Evolutionary conservation across 208 protist species (phyloP).

Genomic region (Crithidia expoeki): DNA sequence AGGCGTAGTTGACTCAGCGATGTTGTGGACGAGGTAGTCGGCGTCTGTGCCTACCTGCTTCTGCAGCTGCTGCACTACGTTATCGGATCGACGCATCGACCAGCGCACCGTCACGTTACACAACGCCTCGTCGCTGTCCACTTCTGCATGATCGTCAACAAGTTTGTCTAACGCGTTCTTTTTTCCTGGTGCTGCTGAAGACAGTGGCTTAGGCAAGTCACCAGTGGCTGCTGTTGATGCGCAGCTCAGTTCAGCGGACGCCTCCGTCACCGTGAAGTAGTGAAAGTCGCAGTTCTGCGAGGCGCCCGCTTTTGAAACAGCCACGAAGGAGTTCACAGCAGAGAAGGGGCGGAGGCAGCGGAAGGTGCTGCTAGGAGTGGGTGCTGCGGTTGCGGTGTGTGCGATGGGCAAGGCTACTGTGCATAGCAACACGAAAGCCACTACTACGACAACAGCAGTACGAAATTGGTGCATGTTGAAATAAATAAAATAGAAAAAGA

Average conservation of each 20-base stretch:
- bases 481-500: too few species aligned
- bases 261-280: constrained; percentile 57
- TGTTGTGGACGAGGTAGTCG: constrained; percentile 22
- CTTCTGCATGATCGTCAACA: not conserved
- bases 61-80: constrained; percentile 18
- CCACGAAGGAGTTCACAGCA: constrained; percentile 40
- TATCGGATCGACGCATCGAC: constrained; percentile 23
- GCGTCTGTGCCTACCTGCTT: constrained; percentile 24
- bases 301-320: constrained; percentile 32
- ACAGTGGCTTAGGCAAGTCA: not conserved
- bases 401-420: not conserved
- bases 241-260: constrained; percentile 42
- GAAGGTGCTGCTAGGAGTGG: constrained; percentile 37
- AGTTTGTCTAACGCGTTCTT: too few species aligned
- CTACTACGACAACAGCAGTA: too few species aligned
- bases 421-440: not conserved
- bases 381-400: not conserved
- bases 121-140: not conserved
- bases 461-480: too few species aligned
- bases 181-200: not conserved
- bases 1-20: too few species aligned
- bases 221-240: not conserved
- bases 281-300: constrained; percentile 63
- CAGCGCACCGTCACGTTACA: constrained; percentile 39
- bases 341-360: constrained; percentile 67